Base-by-base conservation (phyloP, 305 asterid species). In the Andrographis paniculata region DNA sequence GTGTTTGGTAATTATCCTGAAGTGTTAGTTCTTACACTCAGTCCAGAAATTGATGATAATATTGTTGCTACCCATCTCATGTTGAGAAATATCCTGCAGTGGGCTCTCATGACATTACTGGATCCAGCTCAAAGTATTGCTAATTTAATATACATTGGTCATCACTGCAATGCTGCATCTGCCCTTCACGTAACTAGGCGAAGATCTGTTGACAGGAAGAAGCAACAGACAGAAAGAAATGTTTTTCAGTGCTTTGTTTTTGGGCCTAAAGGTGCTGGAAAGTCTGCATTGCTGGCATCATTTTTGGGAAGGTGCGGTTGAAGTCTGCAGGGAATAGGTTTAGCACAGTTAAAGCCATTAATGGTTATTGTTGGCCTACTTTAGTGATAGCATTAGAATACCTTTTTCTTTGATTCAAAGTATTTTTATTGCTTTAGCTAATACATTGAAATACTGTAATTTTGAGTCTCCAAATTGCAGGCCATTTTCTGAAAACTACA, bases 101-200 rank as follows among this genome's bases (percentile, higher is more conserved):
- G 99, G 97, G 85, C 80, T 61, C 91, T 92, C 60, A 87, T 87
- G 97, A 92, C 99, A 58, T 67, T 67, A 66, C 67, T 92, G 66
- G 89, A 81, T 54, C 99, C 99, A 36, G 68, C 74, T 65, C 79
- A 77, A 72, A 84, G 94, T 74, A 66, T 87, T 60, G 95, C 94
- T 63, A 79, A 92, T 78, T 73, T 92, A 73, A 84, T 75, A 63
- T 92, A 92, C 56, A 68, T 87, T 49, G 97, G 99, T 59, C 82
- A 75, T 72, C 71, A 75, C 72, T 79, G 87, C 65, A 61, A 82
- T 62, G 77, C 88, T 51, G 64, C 87, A 67, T 77, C 95, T 43
- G 94, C 91, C 40, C 78, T 92, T 52, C 76, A 74, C 59, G 61
- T 77, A 63, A 84, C 95, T 48, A 75, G 91, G 78, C 84, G 78